A percentile compares a stretch with the other conserved stretches of the same genome.
These are phyloP conservation scores for Didymella segeticola DNA, from an alignment of 2,329 filamentous ascomycete genomes.

Conservation along the genomic window DNA sequence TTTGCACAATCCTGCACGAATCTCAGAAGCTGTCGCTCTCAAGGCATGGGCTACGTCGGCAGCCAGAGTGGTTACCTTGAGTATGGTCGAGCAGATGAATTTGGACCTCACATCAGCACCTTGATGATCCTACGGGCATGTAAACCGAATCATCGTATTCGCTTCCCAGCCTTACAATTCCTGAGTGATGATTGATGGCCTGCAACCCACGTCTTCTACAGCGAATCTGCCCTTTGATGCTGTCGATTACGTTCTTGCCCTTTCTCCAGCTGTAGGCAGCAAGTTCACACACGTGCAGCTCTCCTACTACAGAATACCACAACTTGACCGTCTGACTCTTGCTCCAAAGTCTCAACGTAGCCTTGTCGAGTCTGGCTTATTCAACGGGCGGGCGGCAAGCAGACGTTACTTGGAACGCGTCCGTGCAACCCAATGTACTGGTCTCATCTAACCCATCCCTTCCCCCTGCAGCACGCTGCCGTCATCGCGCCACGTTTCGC, in stretches of 20 bases:
- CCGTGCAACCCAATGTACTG: neutral
- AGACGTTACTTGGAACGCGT: neutral
- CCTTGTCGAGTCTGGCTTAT: neutral
- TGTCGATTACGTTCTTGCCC: neutral
- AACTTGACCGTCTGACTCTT: neutral
- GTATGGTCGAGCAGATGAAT: neutral
- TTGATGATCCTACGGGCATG: constrained; percentile 1
- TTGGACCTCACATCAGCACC: constrained; percentile 2
- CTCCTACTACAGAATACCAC: neutral
- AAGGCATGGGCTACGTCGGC: no score
- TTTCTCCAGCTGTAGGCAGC: neutral
- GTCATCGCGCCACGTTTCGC: neutral
- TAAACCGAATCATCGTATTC: neutral
- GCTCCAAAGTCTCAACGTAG: neutral
- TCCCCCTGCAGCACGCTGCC: constrained; percentile 9
- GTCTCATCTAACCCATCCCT: constrained; percentile 3
- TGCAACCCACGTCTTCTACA: neutral
- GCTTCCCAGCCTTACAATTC: neutral
- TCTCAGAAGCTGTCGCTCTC: no score
- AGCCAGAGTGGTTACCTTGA: neutral
- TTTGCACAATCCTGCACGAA: no score
- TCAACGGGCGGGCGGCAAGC: constrained; percentile 1
- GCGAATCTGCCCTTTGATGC: neutral
- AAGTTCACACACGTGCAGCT: neutral
- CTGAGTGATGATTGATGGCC: neutral